These are phyloP conservation scores for Mesotaenium endlicherianum DNA, from an alignment of 139 green algal genomes.

Conservation along the genomic window DNA sequence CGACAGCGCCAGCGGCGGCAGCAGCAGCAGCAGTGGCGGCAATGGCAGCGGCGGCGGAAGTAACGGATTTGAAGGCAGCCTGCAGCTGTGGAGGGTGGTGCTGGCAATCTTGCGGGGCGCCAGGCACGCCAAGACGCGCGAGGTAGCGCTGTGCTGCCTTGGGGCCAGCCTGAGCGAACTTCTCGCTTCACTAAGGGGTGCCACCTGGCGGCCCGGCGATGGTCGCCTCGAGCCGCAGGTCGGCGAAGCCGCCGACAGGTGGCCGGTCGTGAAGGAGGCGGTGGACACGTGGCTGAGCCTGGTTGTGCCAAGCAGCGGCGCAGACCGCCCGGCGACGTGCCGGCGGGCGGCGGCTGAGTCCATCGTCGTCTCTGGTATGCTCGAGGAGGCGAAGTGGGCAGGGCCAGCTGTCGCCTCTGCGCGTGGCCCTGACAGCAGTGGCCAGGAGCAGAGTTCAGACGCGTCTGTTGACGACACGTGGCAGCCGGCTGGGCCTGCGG, in stretches of 20 bases:
- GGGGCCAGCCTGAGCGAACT: conserved; percentile 25
- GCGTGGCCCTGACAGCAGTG: too few species aligned
- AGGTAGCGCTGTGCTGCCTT: conserved; percentile 35
- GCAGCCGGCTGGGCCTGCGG: too few species aligned
- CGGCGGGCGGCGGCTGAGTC: conserved; percentile 24
- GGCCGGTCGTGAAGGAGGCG: not conserved
- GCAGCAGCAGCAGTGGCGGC: not conserved
- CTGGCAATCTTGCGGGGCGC: conserved; percentile 1
- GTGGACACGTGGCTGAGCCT: conserved; percentile 17
- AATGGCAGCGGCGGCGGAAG: not conserved
- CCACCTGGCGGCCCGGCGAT: not conserved
- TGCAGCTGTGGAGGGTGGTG: conserved; percentile 33
- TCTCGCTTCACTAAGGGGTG: not conserved
- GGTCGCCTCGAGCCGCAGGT: not conserved
- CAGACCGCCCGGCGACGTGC: conserved; percentile 22
- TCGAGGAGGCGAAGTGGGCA: not conserved
- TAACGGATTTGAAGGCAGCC: too few species aligned
- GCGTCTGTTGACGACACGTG: too few species aligned
- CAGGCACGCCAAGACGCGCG: conserved; percentile 25
- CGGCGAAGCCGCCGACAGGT: not conserved
- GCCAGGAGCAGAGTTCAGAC: too few species aligned
- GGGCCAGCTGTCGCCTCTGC: too few species aligned
- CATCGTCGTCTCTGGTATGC: conserved; percentile 32
- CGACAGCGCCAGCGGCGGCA: not conserved
- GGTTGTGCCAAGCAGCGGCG: conserved; percentile 6